These are phyloP conservation scores for Pestalotiopsis sp. DNA, from an alignment of 2,329 filamentous ascomycete species.

Conservation along the genomic window DNA sequence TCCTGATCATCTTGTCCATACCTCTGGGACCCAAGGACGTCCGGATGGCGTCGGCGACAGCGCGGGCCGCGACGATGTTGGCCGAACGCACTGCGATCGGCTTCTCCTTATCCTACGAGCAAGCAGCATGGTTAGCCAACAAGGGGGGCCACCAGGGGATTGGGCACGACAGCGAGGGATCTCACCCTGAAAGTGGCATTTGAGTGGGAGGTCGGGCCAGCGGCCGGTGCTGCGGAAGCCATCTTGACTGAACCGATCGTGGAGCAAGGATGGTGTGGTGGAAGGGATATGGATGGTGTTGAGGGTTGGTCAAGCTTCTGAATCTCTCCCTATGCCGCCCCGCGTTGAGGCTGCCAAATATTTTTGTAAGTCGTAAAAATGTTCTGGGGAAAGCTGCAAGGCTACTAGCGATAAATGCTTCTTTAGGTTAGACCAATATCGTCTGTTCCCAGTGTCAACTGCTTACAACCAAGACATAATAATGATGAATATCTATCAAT, in stretches of 20 bases:
- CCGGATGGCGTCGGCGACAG: constrained; percentile 95
- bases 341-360: constrained; percentile 22
- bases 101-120: constrained; percentile 85
- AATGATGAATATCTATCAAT: neutral
- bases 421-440: neutral
- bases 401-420: constrained; percentile 18
- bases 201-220: constrained; percentile 39
- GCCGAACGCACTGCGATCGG: constrained; percentile 93
- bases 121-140: constrained; percentile 11
- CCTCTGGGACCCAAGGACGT: constrained; percentile 94
- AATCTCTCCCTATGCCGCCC: constrained; percentile 13
- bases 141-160: neutral
- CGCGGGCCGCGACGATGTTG: constrained; percentile 97
- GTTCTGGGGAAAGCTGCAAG: constrained; percentile 31
- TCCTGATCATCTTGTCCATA: constrained; percentile 99
- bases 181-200: constrained; percentile 62
- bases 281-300: constrained; percentile 1
- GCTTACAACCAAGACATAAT: neutral
- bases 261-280: constrained; percentile 3
- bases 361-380: constrained; percentile 24
- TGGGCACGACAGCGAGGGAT: constrained; percentile 17
- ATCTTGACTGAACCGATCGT: constrained; percentile 30
- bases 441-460: too few relatives aligned
- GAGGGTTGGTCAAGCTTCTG: constrained; percentile 4
- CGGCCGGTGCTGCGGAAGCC: constrained; percentile 47